These are phyloP conservation scores for Talaromyces proteolyticus DNA, from an alignment of 495 filamentous ascomycete species.

Conservation along the genomic window DNA sequence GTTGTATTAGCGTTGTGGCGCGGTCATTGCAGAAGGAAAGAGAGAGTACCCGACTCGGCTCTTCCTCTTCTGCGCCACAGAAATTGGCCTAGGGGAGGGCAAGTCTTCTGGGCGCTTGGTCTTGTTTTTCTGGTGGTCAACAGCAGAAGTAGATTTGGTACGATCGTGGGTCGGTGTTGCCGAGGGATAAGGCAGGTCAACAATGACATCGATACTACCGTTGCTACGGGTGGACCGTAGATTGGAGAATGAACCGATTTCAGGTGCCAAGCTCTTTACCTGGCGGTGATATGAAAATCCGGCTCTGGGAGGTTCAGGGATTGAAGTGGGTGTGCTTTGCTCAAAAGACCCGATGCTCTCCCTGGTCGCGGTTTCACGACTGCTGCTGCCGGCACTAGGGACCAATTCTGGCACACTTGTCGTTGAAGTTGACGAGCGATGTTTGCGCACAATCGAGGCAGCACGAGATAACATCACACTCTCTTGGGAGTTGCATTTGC, in stretches of 20 bases:
- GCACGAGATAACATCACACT: conserved; percentile 46
- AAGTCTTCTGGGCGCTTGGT: background rate
- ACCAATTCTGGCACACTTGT: conserved; percentile 52
- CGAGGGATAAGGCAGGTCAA: conserved; percentile 10
- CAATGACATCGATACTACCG: conserved; percentile 16
- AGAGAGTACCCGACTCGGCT: conserved; percentile 40
- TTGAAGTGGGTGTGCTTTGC: conserved; percentile 9
- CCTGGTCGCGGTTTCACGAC: conserved; percentile 34
- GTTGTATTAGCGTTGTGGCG: background rate
- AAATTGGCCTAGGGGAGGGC: conserved; percentile 1
- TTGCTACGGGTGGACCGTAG: conserved; percentile 18
- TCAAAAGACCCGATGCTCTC: conserved; percentile 27
- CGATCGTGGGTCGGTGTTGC: conserved; percentile 23
- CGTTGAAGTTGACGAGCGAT: conserved; percentile 51
- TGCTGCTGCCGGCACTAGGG: conserved; percentile 39
- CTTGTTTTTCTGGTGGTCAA: conserved; percentile 1
- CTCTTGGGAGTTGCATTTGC: conserved; percentile 54
- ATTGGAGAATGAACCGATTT: conserved; percentile 21
- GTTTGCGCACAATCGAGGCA: conserved; percentile 43
- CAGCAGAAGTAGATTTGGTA: conserved; percentile 28
- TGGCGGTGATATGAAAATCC: conserved; percentile 31
- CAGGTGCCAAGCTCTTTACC: conserved; percentile 33
- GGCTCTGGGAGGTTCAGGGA: conserved; percentile 10
- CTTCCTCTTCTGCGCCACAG: conserved; percentile 20
- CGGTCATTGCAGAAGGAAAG: conserved; percentile 26